Evolutionary conservation across 2,329 filamentous ascomycete species (phyloP).

Genomic region (Aspergillus sp.): DNA sequence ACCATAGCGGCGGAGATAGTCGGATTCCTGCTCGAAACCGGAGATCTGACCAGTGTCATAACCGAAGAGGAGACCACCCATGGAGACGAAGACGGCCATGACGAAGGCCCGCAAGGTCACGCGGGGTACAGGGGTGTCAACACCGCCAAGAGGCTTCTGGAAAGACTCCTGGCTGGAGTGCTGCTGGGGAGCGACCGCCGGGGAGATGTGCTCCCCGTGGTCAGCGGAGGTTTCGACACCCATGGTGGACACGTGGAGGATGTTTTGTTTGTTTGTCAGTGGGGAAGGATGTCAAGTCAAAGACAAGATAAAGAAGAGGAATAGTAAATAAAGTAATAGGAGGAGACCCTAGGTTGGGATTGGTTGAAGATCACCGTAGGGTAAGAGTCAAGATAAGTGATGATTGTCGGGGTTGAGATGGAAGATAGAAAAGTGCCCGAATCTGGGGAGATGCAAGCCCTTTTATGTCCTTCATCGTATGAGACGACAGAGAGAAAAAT

Average conservation of each 20-base stretch:
- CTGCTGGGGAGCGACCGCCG: conserved; percentile 23
- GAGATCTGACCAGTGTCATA: conserved; percentile 51
- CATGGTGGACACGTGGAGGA: conserved; percentile 23
- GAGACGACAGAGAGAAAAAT: conserved; percentile 6
- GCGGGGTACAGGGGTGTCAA: conserved; percentile 35
- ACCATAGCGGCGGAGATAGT: conserved; percentile 46
- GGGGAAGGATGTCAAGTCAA: neutral
- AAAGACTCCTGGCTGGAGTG: conserved; percentile 28
- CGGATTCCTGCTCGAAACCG: conserved; percentile 45
- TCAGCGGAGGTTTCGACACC: conserved; percentile 31
- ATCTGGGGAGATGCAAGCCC: conserved; percentile 5
- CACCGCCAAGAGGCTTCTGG: conserved; percentile 28
- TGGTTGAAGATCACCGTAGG: neutral
- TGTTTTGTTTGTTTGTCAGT: conserved; percentile 3
- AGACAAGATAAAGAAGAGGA: neutral
- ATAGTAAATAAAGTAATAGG: neutral
- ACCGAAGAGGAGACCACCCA: conserved; percentile 50
- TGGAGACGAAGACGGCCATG: conserved; percentile 49
- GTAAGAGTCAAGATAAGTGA: neutral
- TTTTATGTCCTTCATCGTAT: conserved; percentile 3
- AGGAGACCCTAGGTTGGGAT: neutral
- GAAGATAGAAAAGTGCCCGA: neutral
- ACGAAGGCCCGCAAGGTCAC: conserved; percentile 41
- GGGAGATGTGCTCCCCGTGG: conserved; percentile 36
- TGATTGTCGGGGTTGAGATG: neutral